Conservation (phyloP, 805 yeast species). For the Saturnispora saitoi region DNA sequence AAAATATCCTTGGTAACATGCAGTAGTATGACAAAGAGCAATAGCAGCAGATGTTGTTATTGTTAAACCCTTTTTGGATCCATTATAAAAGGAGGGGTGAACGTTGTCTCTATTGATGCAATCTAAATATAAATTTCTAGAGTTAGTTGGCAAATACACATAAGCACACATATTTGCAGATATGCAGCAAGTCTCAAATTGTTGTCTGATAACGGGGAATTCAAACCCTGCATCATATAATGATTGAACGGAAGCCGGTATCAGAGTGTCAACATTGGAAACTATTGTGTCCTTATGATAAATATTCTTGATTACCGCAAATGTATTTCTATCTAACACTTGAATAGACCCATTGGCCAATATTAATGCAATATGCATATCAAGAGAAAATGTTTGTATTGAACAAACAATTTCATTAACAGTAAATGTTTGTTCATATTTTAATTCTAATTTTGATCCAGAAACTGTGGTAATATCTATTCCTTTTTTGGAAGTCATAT, state of each 20-base stretch:
- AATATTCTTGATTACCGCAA: constrained; percentile 19
- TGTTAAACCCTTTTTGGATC: constrained; percentile 26
- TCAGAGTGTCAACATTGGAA: not conserved
- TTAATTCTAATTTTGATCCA: constrained; percentile 8
- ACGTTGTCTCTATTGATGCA: constrained; percentile 17
- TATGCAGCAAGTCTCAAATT: constrained; percentile 32
- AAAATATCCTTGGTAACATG: constrained; percentile 58
- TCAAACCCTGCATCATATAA: constrained; percentile 48
- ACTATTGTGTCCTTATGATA: constrained; percentile 3
- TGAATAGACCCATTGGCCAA: constrained; percentile 39
- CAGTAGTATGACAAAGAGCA: constrained; percentile 58
- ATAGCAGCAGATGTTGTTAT: constrained; percentile 47
- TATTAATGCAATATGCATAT: constrained; percentile 32
- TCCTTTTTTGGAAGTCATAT: constrained; percentile 17
- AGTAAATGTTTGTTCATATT: constrained; percentile 17
- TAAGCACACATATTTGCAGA: constrained; percentile 46
- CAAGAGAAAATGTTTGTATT: constrained; percentile 31
- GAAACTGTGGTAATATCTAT: constrained; percentile 8
- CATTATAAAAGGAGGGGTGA: constrained; percentile 9
- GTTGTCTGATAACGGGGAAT: constrained; percentile 31
- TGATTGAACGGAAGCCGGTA: not conserved
- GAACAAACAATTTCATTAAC: constrained; percentile 24
- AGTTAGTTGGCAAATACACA: constrained; percentile 25
- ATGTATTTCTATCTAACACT: constrained; percentile 33
- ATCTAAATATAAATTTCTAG: constrained; percentile 17